These are phyloP conservation scores for Dryas alaskensis DNA, from an alignment of 306 rosid genomes.

Conservation along the genomic window DNA sequence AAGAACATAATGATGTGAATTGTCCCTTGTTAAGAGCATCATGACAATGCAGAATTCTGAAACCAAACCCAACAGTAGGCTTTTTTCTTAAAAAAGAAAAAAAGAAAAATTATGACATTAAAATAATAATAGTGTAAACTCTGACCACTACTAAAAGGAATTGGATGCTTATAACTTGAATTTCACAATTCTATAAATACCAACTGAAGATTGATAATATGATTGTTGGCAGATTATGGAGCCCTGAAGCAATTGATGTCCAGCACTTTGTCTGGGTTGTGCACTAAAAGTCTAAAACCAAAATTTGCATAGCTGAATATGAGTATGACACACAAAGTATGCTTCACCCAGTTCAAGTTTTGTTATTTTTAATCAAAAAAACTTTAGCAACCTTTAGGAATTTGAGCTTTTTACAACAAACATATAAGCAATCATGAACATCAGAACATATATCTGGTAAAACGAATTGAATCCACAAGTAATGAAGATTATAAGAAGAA, in stretches of 20 bases:
- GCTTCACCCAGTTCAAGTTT: constrained; percentile 3
- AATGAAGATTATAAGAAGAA: not conserved
- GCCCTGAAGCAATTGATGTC: not conserved
- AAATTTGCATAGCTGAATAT: not conserved
- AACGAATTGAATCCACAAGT: not conserved
- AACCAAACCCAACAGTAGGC: constrained; percentile 2
- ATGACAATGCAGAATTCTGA: constrained; percentile 5
- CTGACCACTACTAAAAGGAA: not conserved
- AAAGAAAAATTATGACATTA: not conserved
- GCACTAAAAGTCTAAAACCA: not conserved
- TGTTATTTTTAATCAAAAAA: not conserved
- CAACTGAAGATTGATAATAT: not conserved
- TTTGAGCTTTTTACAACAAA: not conserved
- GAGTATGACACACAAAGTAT: not conserved
- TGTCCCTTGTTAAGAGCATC: not conserved
- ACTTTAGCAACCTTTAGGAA: not conserved
- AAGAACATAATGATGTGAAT: not conserved
- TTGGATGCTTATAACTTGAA: not conserved
- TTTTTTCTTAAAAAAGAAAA: not conserved
- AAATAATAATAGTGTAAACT: not conserved
- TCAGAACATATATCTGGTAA: not conserved
- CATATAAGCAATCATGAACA: not conserved
- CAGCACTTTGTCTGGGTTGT: not conserved
- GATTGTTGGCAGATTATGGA: not conserved
- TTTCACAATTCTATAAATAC: not conserved